A percentile compares a stretch with the other conserved stretches of the same genome.
phyloP scores from a whole-genome alignment of 1,284 basidiomycete species.

The Cryptococcus sp. region DNA sequence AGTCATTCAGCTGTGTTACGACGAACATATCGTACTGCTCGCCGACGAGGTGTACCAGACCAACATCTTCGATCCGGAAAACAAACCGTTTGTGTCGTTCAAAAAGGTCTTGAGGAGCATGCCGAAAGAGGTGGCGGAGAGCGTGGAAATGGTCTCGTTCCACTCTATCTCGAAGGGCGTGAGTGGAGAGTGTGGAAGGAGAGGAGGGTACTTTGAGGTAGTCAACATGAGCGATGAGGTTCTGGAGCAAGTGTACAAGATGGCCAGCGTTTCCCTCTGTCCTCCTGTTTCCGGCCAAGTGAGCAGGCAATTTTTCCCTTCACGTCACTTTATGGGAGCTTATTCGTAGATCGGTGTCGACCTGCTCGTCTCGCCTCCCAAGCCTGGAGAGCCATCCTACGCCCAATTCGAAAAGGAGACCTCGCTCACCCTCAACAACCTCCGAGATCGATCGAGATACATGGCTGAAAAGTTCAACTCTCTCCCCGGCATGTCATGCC shows the following conservation, averaged over 20 bases:
- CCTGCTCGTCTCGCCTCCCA: slow-evolving; percentile 79
- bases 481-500: slow-evolving; percentile 76
- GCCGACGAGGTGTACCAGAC: slow-evolving; percentile 94
- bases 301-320: slow-evolving; percentile 6
- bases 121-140: slow-evolving; percentile 50
- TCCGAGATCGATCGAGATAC: slow-evolving; percentile 62
- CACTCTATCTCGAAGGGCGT: slow-evolving; percentile 95
- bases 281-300: slow-evolving; percentile 70
- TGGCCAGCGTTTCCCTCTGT: slow-evolving; percentile 83
- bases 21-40: slow-evolving; percentile 76
- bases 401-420: slow-evolving; percentile 75
- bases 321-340: background rate
- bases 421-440: slow-evolving; percentile 64
- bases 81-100: slow-evolving; percentile 81
- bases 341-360: slow-evolving; percentile 71
- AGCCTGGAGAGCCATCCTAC: slow-evolving; percentile 67
- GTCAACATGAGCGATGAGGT: slow-evolving; percentile 71
- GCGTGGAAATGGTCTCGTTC: slow-evolving; percentile 78
- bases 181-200: slow-evolving; percentile 84
- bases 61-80: slow-evolving; percentile 67
- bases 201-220: slow-evolving; percentile 90
- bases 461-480: slow-evolving; percentile 72
- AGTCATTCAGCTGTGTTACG: slow-evolving; percentile 74
- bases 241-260: slow-evolving; percentile 84
- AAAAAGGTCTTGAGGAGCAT: slow-evolving; percentile 70